These are phyloP conservation scores for Plasmopara halstedii DNA, from an alignment of 352 stramenopile species.

Conservation along the genomic window DNA sequence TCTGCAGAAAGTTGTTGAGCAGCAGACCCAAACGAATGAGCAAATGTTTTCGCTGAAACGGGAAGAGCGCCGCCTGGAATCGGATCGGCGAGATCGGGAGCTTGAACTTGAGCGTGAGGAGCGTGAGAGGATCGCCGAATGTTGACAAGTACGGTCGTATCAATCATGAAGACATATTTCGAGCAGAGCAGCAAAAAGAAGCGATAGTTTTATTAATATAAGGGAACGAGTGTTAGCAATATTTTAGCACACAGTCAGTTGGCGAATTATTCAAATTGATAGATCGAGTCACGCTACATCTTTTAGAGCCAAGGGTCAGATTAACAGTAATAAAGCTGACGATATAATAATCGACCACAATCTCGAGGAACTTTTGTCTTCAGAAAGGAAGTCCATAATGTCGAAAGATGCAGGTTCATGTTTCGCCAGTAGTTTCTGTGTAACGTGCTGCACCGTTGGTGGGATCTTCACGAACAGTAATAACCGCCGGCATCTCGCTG, in stretches of 20 bases:
- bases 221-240: no score
- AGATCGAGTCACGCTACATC: not conserved
- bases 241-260: no score
- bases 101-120: constrained; percentile 18
- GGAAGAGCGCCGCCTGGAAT: constrained; percentile 22
- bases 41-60: constrained; percentile 24
- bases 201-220: constrained; percentile 21
- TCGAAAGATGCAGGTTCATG: constrained; percentile 11
- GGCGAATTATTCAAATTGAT: no score
- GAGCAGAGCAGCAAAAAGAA: constrained; percentile 13
- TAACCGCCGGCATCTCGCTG: constrained; percentile 10
- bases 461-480: constrained; percentile 3
- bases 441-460: constrained; percentile 8
- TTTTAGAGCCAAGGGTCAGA: not conserved
- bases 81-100: constrained; percentile 21
- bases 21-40: constrained; percentile 17
- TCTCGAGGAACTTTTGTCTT: no score
- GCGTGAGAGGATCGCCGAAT: constrained; percentile 24
- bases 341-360: no score
- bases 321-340: constrained; percentile 11
- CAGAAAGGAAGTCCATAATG: constrained; percentile 13
- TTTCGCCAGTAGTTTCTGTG: constrained; percentile 14
- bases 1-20: constrained; percentile 23
- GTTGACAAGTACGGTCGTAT: constrained; percentile 16
- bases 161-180: constrained; percentile 22